Evolutionary conservation across 306 rosid genomes (phyloP).

Genomic region (Gastrolobium bilobum): DNA sequence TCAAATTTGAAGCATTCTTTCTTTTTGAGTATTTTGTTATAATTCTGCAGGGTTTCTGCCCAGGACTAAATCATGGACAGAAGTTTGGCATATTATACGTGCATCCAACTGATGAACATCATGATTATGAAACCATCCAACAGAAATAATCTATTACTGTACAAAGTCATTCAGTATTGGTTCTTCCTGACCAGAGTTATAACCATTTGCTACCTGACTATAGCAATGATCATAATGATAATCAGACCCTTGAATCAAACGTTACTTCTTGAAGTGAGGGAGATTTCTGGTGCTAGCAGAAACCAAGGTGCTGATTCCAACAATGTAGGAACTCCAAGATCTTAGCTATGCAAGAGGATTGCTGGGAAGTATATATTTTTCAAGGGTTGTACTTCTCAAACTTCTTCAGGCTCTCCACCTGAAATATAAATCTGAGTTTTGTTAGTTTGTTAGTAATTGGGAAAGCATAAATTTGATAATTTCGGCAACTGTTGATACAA

Average conservation of each 20-base stretch:
- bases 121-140: slow-evolving; percentile 50
- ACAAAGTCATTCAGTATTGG: slow-evolving; percentile 59
- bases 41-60: slow-evolving; percentile 84
- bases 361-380: slow-evolving; percentile 31
- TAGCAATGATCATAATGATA: slow-evolving; percentile 47
- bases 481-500: slow-evolving; percentile 49
- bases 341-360: slow-evolving; percentile 36
- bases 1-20: slow-evolving; percentile 9
- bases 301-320: slow-evolving; percentile 42
- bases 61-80: slow-evolving; percentile 82
- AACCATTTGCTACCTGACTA: slow-evolving; percentile 46
- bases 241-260: slow-evolving; percentile 46
- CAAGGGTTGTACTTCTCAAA: slow-evolving; percentile 44
- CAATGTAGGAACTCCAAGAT: slow-evolving; percentile 31
- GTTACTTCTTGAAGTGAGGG: slow-evolving; percentile 47
- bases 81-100: slow-evolving; percentile 70
- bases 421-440: slow-evolving; percentile 46
- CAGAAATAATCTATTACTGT: slow-evolving; percentile 56
- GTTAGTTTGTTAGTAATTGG: slow-evolving; percentile 46
- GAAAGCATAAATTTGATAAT: slow-evolving; percentile 49
- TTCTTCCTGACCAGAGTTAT: slow-evolving; percentile 59
- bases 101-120: slow-evolving; percentile 50
- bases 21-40: slow-evolving; percentile 37
- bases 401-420: slow-evolving; percentile 35
- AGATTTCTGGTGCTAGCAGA: slow-evolving; percentile 27